Evolutionary conservation across 129 eudicot genomes (phyloP), one percentile per base, ranked within the genome.

Genomic region (Erigeron canadensis): DNA sequence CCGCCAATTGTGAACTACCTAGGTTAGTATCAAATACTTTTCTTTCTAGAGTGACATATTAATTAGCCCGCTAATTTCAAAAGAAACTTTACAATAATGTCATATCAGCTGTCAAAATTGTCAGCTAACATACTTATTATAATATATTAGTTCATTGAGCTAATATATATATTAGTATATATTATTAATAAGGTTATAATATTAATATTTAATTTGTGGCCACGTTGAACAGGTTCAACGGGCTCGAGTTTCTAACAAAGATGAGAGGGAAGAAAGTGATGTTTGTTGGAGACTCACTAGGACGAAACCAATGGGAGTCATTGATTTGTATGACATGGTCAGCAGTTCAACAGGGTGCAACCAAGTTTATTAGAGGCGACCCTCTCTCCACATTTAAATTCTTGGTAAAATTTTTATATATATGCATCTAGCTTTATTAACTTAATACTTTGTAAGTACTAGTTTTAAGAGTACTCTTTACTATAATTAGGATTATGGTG

Each of bases 211-310:
- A 4, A 13, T 13, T 50, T n/a, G 56, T n/a, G 5, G n/a, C 6
- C 9, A 53, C 22, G 34, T 42, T 53, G 59, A 17, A 15, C 71
- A 93, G 98, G 85, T 94, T 94, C 54, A 74, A 89, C 63, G 98
- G 97, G 79, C 70, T 82, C 37, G 85, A 84, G 6, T 89, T 94
- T 81, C 15, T 89, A 66, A 45, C 12, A 68, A 86, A 69, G 63
- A 87, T 94, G 96, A 84, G 63, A 72, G 98, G 96, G 61, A 94
- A 90, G 50, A 89, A 59, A 8, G 81, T 94, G 75, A 94, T 94
- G 98, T 94, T 94, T 65, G 98, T 94, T 5, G 98, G 98, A 28
- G 98, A 94, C 63, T 94, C 98, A 4, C 65, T 94, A 13, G 98
- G 97, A 12, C 78, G 95, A 38, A 89, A 94, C 77, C 98, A 94